These are phyloP conservation scores for Saccharomyces uvarum DNA, from an alignment of 1,139 yeast genomes.

Conservation along the genomic window DNA sequence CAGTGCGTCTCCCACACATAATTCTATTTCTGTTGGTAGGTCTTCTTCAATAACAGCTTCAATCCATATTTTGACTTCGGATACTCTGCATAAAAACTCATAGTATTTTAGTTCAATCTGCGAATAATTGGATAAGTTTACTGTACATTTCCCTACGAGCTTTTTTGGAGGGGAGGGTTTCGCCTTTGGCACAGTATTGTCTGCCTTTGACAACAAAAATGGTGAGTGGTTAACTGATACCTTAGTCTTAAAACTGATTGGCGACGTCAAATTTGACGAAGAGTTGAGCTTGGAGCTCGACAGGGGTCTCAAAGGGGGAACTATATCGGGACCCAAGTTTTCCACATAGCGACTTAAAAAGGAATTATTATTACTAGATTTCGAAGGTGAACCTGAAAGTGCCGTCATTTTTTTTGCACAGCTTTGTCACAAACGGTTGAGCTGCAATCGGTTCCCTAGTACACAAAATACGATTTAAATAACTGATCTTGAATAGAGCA, in stretches of 20 bases:
- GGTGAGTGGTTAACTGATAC: background rate
- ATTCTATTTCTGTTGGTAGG: conserved; percentile 47
- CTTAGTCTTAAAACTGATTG: background rate
- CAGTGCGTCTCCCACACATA: conserved; percentile 50
- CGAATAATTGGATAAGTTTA: background rate
- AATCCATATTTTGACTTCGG: conserved; percentile 76
- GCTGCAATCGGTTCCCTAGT: background rate
- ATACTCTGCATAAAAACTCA: conserved; percentile 82
- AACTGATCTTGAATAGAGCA: background rate
- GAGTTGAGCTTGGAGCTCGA: conserved; percentile 23
- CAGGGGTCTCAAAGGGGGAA: conserved; percentile 13
- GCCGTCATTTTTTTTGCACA: conserved; percentile 9
- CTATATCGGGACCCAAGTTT: conserved; percentile 13
- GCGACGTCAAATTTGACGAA: background rate
- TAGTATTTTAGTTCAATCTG: conserved; percentile 41
- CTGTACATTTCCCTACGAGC: conserved; percentile 1
- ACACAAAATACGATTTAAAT: background rate
- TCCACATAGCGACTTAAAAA: conserved; percentile 27
- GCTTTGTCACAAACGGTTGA: background rate
- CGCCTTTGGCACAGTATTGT: background rate
- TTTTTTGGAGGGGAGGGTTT: conserved; percentile 2
- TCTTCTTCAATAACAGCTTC: conserved; percentile 48
- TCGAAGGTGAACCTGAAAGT: conserved; percentile 12
- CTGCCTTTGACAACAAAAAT: background rate
- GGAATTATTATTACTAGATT: conserved; percentile 13